Percentiles rank a stretch among this genome's conserved stretches.
These are phyloP conservation scores for Fusarium circinatum DNA, from an alignment of 2,329 filamentous ascomycete species.

Conservation along the genomic window DNA sequence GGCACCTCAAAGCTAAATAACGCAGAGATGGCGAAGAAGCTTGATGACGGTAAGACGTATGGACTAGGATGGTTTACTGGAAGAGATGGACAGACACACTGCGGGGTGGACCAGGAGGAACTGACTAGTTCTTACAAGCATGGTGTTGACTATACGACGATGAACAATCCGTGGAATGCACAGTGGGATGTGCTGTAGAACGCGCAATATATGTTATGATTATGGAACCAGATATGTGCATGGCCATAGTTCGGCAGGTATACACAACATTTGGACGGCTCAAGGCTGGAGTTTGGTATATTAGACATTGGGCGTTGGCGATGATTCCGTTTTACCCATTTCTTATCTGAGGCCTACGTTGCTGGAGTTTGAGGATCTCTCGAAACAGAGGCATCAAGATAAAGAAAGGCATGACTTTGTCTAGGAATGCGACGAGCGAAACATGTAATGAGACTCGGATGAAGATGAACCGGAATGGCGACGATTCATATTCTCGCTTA, in stretches of 20 bases:
- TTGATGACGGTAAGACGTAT: slow-evolving; percentile 72
- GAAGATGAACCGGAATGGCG: slow-evolving; percentile 18
- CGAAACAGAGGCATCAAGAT: slow-evolving; percentile 15
- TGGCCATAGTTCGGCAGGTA: slow-evolving; percentile 11
- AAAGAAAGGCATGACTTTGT: not conserved
- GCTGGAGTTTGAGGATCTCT: not conserved
- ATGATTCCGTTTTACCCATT: slow-evolving; percentile 7
- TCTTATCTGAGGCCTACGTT: not conserved
- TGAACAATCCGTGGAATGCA: slow-evolving; percentile 63
- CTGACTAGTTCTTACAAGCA: slow-evolving; percentile 73
- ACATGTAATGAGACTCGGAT: slow-evolving; percentile 33
- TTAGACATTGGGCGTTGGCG: slow-evolving; percentile 24
- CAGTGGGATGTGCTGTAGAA: slow-evolving; percentile 52
- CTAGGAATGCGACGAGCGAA: slow-evolving; percentile 15
- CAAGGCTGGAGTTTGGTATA: slow-evolving; percentile 15
- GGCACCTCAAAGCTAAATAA: slow-evolving; percentile 72
- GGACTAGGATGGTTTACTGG: slow-evolving; percentile 82
- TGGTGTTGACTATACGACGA: slow-evolving; percentile 61
- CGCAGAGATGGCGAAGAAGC: slow-evolving; percentile 67
- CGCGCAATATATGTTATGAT: slow-evolving; percentile 20
- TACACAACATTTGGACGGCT: slow-evolving; percentile 8
- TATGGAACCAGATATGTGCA: slow-evolving; percentile 17
- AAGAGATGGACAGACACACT: slow-evolving; percentile 77
- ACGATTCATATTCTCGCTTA: slow-evolving; percentile 12
- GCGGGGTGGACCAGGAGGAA: slow-evolving; percentile 82